Evolutionary conservation across 192 early-diverging fungal species (phyloP).

Genomic region (Linnemannia elongata): DNA sequence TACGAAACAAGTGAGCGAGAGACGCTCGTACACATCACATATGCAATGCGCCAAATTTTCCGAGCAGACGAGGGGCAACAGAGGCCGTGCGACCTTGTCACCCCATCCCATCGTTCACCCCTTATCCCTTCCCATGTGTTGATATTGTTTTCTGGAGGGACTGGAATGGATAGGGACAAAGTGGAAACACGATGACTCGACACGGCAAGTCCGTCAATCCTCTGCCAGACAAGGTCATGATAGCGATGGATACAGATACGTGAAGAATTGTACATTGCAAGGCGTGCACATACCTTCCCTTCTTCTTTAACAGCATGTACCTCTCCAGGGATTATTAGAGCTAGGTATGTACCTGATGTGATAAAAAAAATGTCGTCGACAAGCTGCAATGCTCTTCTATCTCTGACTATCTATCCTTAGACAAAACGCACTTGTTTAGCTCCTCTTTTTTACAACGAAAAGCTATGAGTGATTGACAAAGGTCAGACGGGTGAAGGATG

Average conservation of each 20-base stretch:
- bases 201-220: background rate
- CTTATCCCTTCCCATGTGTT: background rate
- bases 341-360: no score
- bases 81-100: constrained; percentile 5
- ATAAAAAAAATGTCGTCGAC: no score
- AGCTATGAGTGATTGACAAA: no score
- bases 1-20: background rate
- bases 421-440: no score
- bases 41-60: constrained; percentile 5
- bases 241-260: background rate
- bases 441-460: no score
- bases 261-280: background rate
- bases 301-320: no score
- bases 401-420: no score
- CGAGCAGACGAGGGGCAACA: background rate
- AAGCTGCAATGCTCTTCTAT: no score
- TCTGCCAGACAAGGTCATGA: background rate
- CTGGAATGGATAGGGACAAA: background rate
- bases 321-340: no score
- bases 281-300: background rate
- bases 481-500: no score
- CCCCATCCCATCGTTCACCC: background rate
- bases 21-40: background rate
- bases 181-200: background rate
- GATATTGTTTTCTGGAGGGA: no score